Evolutionary conservation across 148 eudicot genomes (phyloP).

Genomic region (Beta vulgaris): DNA sequence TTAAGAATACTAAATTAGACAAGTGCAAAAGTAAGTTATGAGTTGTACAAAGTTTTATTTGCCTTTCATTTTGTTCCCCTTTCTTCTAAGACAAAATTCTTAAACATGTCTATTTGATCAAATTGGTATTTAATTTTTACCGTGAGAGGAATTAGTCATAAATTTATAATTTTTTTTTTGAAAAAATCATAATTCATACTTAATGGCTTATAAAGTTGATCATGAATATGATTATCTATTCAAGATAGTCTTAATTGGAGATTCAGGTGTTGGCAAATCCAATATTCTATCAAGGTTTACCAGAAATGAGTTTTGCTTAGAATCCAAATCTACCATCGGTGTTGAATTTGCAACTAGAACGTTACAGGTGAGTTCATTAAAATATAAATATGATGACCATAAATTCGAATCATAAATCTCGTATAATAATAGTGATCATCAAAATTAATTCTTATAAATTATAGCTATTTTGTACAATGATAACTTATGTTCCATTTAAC

Average conservation of each 20-base stretch:
- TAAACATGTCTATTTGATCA: conserved; percentile 14
- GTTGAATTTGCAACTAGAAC: conserved; percentile 79
- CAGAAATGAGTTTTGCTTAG: conserved; percentile 70
- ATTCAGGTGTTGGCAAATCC: conserved; percentile 79
- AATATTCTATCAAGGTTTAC: conserved; percentile 75
- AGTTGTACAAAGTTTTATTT: conserved; percentile 18
- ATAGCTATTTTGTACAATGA: no score
- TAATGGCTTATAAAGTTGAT: conserved; percentile 70
- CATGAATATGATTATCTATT: conserved; percentile 74
- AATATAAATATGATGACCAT: no score
- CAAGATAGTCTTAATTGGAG: conserved; percentile 76
- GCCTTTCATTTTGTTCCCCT: conserved; percentile 4
- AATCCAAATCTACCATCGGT: conserved; percentile 79
- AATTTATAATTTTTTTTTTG: no score
- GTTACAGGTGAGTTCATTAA: conserved; percentile 47
- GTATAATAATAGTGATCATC: no score
- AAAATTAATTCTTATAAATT: no score
- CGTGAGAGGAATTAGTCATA: not conserved
- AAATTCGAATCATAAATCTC: not conserved
- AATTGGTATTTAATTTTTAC: not conserved
- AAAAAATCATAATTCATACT: not conserved
- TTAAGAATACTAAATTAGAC: conserved; percentile 14
- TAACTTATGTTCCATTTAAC: no score
- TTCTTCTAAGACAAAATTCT: conserved; percentile 5
- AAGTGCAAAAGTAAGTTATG: conserved; percentile 6